phyloP scores from a whole-genome alignment of 768 basidiomycete genomes.

The Hirschioporus abietinus region DNA sequence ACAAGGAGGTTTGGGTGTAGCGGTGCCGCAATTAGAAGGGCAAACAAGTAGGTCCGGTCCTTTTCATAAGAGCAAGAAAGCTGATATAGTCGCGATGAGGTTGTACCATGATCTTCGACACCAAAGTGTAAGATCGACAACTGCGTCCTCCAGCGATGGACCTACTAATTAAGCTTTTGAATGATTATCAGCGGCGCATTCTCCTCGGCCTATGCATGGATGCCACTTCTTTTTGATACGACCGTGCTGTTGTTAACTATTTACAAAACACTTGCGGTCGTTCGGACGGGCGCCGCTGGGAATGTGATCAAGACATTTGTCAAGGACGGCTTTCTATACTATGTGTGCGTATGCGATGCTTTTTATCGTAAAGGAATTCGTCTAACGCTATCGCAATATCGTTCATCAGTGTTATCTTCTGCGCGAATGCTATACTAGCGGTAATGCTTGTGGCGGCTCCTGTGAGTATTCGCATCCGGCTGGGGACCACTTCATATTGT shows the following conservation, averaged over 20 bases:
- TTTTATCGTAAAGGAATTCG: not conserved
- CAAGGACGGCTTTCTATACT: constrained; percentile 31
- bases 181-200: constrained; percentile 14
- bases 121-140: constrained; percentile 19
- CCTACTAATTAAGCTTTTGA: not conserved
- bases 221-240: constrained; percentile 37
- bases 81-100: constrained; percentile 19
- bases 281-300: constrained; percentile 12
- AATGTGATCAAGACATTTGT: constrained; percentile 22
- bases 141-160: not conserved
- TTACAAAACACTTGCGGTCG: constrained; percentile 23
- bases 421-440: constrained; percentile 32
- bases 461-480: constrained; percentile 14
- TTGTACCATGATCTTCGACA: constrained; percentile 35
- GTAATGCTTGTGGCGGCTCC: constrained; percentile 32
- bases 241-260: constrained; percentile 30
- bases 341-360: constrained; percentile 19
- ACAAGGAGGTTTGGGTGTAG: not conserved
- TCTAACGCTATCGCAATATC: not conserved
- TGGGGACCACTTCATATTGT: not conserved
- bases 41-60: not conserved
- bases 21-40: not conserved
- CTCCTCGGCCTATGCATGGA: constrained; percentile 34
- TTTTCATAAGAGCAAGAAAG: not conserved
- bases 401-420: constrained; percentile 31